Evolutionary conservation across 1,284 basidiomycete genomes (phyloP).

Genomic region (Leccinum angustisporum): DNA sequence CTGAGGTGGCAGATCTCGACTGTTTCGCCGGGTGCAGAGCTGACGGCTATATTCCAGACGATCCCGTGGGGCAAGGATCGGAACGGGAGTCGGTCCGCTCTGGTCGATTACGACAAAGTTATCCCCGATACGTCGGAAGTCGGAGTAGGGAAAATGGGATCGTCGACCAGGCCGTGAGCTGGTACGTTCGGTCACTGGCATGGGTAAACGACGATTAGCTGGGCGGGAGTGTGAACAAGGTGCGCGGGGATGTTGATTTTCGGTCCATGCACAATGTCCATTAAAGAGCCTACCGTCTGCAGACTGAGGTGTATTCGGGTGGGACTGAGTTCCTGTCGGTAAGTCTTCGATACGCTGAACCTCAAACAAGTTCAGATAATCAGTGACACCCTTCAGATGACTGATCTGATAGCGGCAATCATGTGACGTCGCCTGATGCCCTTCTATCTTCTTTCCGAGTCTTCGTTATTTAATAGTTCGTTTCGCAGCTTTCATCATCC

Average conservation of each 20-base stretch:
- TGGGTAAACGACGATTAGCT: neutral
- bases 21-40: neutral
- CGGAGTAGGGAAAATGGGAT: neutral
- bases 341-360: neutral
- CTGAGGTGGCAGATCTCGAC: neutral
- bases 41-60: neutral
- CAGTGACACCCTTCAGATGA: neutral
- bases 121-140: neutral
- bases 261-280: neutral
- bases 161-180: too few relatives aligned
- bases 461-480: neutral
- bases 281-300: neutral
- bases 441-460: neutral
- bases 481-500: constrained; percentile 51
- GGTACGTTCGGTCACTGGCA: neutral
- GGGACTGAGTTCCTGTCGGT: neutral
- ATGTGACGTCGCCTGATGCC: too few relatives aligned
- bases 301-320: neutral
- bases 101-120: neutral
- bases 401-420: too few relatives aligned
- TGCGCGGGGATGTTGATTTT: neutral
- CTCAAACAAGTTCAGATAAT: neutral
- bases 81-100: neutral
- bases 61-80: neutral
- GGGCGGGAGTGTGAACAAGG: neutral